Base-by-base conservation (phyloP, 2,329 filamentous ascomycete genomes). In the Fusarium liriodendri region DNA sequence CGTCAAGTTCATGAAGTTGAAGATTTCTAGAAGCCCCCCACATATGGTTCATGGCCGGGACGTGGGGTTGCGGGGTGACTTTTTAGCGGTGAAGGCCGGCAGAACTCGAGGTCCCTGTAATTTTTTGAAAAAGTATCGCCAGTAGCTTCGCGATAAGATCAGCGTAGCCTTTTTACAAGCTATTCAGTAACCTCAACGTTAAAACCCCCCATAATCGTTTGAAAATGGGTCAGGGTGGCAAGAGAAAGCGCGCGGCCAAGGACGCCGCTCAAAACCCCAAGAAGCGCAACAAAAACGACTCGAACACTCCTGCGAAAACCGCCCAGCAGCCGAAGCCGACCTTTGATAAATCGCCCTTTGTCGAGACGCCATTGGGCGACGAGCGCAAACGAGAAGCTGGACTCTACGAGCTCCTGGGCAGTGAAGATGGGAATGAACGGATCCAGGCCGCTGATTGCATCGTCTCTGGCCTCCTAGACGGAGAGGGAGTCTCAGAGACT, bases 381-480 rank as follows among this genome's bases (percentile, higher is more conserved):
- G 88, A 91, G 67, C 86, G 89, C 69, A 87, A 86, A 76, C 84
- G 89, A 71, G 90, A 92, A 77, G 88, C 88, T 3, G 82, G 83
- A 3, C 83, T 92, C 4, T 93, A 93, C 79, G 87, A 92, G 27
- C 83, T 88, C 1, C 86, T 93, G 1, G 88, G 89, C 35, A 91
- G 89, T 73, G 89, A 91, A 73, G 89, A 91, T 73, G 82, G 83
- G 20, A 80, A 83, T 16, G 87, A 91, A 50, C 86, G 91, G 54
- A 85, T 92, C 29, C 83, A 85, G 25, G 90, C 91, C 8, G 91
- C 90, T 33, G 87, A 88, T 69, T 88, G 86, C 25, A 88, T 92
- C 35, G 82, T 92, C 7, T 88, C 87, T 0, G 87, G 87, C 9
- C 84, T 92, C 2, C 79, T 92, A 1, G 86, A 81, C 42, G 84